Base-by-base conservation (phyloP, 1,139 yeast genomes). In the Pichia sp. region DNA sequence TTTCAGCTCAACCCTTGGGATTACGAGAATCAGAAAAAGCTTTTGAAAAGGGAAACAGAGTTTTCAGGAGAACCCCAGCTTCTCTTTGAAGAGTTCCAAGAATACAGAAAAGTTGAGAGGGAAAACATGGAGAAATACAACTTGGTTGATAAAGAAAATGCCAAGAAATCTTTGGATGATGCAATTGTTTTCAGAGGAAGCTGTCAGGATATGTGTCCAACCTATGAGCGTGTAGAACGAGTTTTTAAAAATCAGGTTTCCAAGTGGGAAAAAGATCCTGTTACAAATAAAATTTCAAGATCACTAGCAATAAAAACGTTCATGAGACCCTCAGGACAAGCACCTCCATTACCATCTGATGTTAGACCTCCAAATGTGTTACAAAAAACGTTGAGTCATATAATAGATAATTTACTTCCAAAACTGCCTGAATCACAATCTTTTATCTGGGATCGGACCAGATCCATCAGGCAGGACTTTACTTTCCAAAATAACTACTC, bases 271-370 rank as follows among this genome's bases (percentile, higher is more conserved):
- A 85, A 78, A 61, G 92, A 86, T 61, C 80, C 84, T 0, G 59
- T 49, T 0, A 80, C 87, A 0, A 84, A 85, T n/a, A 77, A 74
- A 58, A 87, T 90, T 2, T 78, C 92, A 0, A 70, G 80, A 45
- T 67, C 69, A 2, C 75, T 77, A 49, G 97, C 98, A 0, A 81
- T 95, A 8, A 95, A 95, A 70, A 96, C 97, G 1, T 95, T 93
- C 68, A 88, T 96, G 38, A 76, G 99, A 62, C 98, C 99, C 0
- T 98, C 99, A 1, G 99, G 99, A 11, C 97, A 95, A 63, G 96
- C 97, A 1, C 98, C 98, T 5, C 96, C 98, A 4, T 73, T 95
- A 55, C 99, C 99, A 0, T 90, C 97, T 0, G 99, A 95, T 68
- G 99, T 95, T 1, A 77, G 99, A 60, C 97, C 99, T 1, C 99